A percentile compares a stretch with the other conserved stretches of the same genome.
Evolutionary conservation across 1,284 basidiomycete genomes (phyloP).

Genomic region (Heterobasidion occidentale): DNA sequence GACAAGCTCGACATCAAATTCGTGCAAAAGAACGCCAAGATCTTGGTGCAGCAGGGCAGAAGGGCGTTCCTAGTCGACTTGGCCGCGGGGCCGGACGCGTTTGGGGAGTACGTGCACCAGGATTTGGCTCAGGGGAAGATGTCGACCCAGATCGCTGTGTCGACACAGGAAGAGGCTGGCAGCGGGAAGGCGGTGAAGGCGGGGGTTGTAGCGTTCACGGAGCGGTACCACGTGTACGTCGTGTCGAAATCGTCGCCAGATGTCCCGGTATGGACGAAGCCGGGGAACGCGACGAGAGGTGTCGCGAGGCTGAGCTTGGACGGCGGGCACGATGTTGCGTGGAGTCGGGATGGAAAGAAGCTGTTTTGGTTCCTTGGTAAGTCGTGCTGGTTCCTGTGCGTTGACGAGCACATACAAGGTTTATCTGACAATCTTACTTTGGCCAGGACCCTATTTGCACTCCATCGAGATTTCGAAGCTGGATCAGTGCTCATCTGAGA

Average conservation of each 20-base stretch:
- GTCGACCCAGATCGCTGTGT: conserved; percentile 46
- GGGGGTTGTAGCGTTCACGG: neutral
- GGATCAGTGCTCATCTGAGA: conserved; percentile 34
- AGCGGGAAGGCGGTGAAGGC: neutral
- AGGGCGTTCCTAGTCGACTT: neutral
- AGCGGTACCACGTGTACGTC: neutral
- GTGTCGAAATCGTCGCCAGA: conserved; percentile 17
- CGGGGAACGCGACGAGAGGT: conserved; percentile 53
- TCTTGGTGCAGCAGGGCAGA: neutral
- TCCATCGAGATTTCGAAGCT: conserved; percentile 48
- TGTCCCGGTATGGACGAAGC: conserved; percentile 57
- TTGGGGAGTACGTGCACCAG: conserved; percentile 40
- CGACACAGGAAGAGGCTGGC: conserved; percentile 12
- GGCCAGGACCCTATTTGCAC: conserved; percentile 56
- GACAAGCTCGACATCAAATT: neutral
- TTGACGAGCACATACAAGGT: neutral
- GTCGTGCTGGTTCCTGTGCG: conserved; percentile 8
- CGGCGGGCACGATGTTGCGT: conserved; percentile 62
- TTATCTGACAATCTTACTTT: neutral
- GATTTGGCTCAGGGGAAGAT: conserved; percentile 45
- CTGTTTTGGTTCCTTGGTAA: conserved; percentile 68
- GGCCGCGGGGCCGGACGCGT: conserved; percentile 22
- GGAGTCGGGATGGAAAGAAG: conserved; percentile 51
- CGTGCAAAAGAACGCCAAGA: neutral
- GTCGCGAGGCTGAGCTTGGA: conserved; percentile 56